These are phyloP conservation scores for Ochetophila trinervis DNA, from an alignment of 306 rosid genomes.

Conservation along the genomic window DNA sequence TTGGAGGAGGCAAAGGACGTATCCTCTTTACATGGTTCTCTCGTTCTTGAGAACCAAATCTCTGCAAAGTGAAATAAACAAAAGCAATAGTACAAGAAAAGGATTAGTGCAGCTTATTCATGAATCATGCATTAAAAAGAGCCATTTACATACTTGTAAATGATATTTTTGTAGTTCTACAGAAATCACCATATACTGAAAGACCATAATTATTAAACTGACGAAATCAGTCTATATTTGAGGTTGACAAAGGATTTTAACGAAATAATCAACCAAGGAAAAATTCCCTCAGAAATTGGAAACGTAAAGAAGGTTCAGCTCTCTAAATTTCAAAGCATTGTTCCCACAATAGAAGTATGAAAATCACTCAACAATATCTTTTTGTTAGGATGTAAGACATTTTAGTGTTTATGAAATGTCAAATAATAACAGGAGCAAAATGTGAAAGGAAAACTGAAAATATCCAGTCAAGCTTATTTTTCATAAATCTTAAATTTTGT, in stretches of 20 bases:
- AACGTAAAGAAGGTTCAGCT: background rate
- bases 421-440: background rate
- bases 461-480: background rate
- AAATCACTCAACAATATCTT: background rate
- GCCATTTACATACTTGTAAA: background rate
- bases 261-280: background rate
- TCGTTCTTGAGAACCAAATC: constrained; percentile 77
- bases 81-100: constrained; percentile 19
- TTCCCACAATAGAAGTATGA: background rate
- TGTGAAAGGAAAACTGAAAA: background rate
- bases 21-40: constrained; percentile 63
- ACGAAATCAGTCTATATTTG: background rate
- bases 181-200: background rate
- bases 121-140: background rate
- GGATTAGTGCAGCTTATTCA: background rate
- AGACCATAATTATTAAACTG: background rate
- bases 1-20: constrained; percentile 54
- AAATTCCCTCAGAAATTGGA: background rate
- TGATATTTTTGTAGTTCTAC: background rate
- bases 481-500: background rate
- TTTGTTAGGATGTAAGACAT: too few species aligned
- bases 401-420: too few species aligned
- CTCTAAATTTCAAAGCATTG: background rate
- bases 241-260: too few species aligned
- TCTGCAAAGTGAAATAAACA: constrained; percentile 40